Percentiles rank a stretch among this genome's conserved stretches.
Conservation (phyloP, 2,329 filamentous ascomycete genomes). For the Ascochyta rabiei region DNA sequence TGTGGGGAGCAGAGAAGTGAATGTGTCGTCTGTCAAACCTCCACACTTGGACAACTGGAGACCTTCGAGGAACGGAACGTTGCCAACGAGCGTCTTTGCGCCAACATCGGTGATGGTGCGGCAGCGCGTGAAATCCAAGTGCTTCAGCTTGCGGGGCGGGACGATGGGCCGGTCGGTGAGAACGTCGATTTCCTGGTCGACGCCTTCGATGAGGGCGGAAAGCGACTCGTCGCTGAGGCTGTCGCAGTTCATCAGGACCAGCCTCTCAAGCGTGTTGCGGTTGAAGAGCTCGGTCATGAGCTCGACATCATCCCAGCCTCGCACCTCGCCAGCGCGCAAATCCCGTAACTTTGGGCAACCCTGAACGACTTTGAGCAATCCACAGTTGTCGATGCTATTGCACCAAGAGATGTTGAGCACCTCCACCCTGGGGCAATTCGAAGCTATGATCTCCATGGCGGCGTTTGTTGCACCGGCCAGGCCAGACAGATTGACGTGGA, state of each 20-base stretch:
- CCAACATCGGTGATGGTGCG: conserved; percentile 73
- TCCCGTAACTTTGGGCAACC: conserved; percentile 77
- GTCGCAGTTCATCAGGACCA: conserved; percentile 80
- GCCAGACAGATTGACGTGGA: conserved; percentile 86
- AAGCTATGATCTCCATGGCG: conserved; percentile 83
- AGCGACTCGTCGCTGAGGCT: conserved; percentile 79
- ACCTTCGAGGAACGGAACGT: conserved; percentile 80
- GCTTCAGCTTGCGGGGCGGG: conserved; percentile 76
- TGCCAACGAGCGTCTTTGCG: conserved; percentile 72
- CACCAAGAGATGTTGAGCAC: conserved; percentile 93
- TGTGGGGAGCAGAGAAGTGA: conserved; percentile 75
- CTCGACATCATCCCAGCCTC: conserved; percentile 75
- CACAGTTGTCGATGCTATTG: conserved; percentile 78
- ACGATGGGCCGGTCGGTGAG: conserved; percentile 78
- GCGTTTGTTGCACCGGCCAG: conserved; percentile 79
- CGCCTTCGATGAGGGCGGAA: conserved; percentile 74
- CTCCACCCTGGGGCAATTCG: conserved; percentile 81
- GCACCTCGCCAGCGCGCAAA: conserved; percentile 80
- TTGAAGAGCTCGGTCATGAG: conserved; percentile 78
- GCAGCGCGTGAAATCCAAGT: conserved; percentile 86
- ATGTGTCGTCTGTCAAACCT: conserved; percentile 73
- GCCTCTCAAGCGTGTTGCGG: conserved; percentile 80
- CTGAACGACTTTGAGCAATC: conserved; percentile 73
- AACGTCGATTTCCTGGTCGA: conserved; percentile 78
- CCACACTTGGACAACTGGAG: conserved; percentile 81